phyloP scores from a whole-genome alignment of 2,329 filamentous ascomycete genomes.

The Cercospora janseana region DNA sequence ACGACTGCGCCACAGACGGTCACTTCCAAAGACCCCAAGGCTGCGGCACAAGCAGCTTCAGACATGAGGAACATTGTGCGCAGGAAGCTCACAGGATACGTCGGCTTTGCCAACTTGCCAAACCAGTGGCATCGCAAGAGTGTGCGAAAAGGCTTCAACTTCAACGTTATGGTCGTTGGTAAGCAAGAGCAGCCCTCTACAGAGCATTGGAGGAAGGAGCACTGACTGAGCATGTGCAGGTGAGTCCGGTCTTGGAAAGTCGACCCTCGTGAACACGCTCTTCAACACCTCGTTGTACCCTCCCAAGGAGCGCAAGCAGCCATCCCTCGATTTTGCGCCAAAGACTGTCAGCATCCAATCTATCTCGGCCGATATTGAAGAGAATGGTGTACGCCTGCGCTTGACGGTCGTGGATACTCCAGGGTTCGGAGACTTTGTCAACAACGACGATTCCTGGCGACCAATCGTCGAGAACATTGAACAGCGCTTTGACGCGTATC shows the following conservation, averaged over 20 bases:
- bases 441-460: constrained; percentile 99
- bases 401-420: constrained; percentile 97
- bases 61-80: constrained; percentile 90
- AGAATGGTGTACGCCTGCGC: constrained; percentile 94
- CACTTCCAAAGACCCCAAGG: constrained; percentile 63
- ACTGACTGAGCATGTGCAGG: constrained; percentile 53
- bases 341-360: constrained; percentile 65
- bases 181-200: constrained; percentile 47
- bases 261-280: constrained; percentile 95
- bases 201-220: constrained; percentile 4
- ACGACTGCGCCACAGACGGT: constrained; percentile 56
- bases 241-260: constrained; percentile 99
- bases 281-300: constrained; percentile 99
- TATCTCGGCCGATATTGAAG: constrained; percentile 71
- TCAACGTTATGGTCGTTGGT: constrained; percentile 99
- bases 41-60: constrained; percentile 49
- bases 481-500: constrained; percentile 95
- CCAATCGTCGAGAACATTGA: constrained; percentile 99
- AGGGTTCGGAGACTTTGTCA: constrained; percentile 98
- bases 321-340: constrained; percentile 95
- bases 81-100: constrained; percentile 96
- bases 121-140: constrained; percentile 99
- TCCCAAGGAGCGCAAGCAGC: constrained; percentile 96
- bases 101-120: constrained; percentile 96
- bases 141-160: constrained; percentile 99